Base-by-base conservation (phyloP, 2,329 filamentous ascomycete genomes). In the Triangularia setosa region DNA sequence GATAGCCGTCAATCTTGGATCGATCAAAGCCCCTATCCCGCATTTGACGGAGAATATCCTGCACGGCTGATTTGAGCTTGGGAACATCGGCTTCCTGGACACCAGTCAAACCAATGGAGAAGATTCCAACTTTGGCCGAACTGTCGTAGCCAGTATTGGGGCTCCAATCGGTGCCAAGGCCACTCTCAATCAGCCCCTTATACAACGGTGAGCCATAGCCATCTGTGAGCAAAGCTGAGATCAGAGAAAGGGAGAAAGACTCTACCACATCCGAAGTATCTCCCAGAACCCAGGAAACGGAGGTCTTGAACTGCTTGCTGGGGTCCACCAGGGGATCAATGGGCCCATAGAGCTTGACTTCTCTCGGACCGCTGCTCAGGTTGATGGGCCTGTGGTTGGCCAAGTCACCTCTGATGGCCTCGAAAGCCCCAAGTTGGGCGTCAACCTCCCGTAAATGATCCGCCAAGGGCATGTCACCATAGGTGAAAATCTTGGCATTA, bases 131-230 rank as follows among this genome's bases (percentile, higher is more conserved):
- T 70, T 86, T 90, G 23, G 87, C 90, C 27, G 90, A 91, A 61
- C 85, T 86, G 74, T 97, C 94, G 71, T 95, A 96, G 12, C 95
- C 95, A 1, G 93, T 92, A 73, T 99, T 99, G 2, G 95, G 92
- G 60, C 92, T 96, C 80, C 93, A 99, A 72, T 97, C 94, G 0
- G 92, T 91, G 23, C 95, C 95, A 44, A 99, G 84, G 0, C 93
- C 93, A 56, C 90, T 87, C 75, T 98, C 94, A 61, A 99, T 91
- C 64, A 99, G 81, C 1, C 90, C 91, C 66, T 89, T 89, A 75
- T 98, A 98, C 63, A 99, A 79, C 0, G 95, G 95, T 5, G 95
- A 97, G 14, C 95, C 94, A 74, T 98, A 99, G 4, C 95, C 95
- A 75, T 97, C 93, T 79, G 96, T 89, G 9, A 99, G 79, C 16